Conservation (phyloP, 1,284 basidiomycete genomes). For the Sutorius eximius region DNA sequence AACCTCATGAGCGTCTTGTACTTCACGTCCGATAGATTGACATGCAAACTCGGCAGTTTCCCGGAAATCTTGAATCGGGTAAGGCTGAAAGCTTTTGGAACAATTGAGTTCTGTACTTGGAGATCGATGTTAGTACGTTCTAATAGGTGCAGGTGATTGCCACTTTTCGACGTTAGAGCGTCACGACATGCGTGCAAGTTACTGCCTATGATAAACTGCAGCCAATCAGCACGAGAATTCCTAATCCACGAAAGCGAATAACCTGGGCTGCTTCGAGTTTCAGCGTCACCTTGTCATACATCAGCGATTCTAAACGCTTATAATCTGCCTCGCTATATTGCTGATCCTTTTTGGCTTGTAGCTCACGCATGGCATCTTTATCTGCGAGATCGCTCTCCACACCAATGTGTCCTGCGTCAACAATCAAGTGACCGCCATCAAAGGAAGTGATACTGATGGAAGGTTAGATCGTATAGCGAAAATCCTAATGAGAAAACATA, state of each 20-base stretch:
- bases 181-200: constrained; percentile 81
- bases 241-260: constrained; percentile 10
- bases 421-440: constrained; percentile 83
- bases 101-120: constrained; percentile 91
- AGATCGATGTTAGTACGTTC: constrained; percentile 94
- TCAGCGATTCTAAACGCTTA: constrained; percentile 83
- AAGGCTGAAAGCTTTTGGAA: constrained; percentile 82
- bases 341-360: constrained; percentile 85
- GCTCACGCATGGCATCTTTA: constrained; percentile 77
- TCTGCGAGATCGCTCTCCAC: constrained; percentile 90
- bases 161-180: constrained; percentile 62
- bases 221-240: constrained; percentile 6
- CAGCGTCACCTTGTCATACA: constrained; percentile 94
- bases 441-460: constrained; percentile 66
- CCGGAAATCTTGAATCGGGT: constrained; percentile 93
- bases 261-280: constrained; percentile 91
- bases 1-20: constrained; percentile 95
- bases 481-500: constrained; percentile 36
- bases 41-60: constrained; percentile 82
- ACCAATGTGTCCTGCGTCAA: constrained; percentile 97
- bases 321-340: constrained; percentile 92
- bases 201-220: constrained; percentile 87
- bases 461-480: constrained; percentile 14
- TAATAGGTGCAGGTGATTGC: constrained; percentile 79
- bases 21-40: constrained; percentile 96